Evolutionary conservation across 345 rosid species (phyloP).

Genomic region (Syzygium aqueum): DNA sequence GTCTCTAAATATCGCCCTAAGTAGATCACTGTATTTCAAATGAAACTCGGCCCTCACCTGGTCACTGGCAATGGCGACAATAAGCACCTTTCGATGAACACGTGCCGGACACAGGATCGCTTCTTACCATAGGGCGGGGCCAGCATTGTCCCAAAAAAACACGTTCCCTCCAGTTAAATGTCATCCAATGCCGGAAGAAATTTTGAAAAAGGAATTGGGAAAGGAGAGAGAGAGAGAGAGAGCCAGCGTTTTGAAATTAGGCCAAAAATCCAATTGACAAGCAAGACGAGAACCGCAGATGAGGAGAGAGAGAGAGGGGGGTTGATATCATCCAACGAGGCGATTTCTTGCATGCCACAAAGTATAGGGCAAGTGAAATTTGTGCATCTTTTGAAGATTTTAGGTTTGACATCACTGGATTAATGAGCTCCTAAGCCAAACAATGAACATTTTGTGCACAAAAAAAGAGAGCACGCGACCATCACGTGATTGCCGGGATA

Average conservation of each 20-base stretch:
- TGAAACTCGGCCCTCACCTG: not conserved
- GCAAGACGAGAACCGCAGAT: not conserved
- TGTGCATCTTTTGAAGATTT: not conserved
- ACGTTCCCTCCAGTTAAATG: too few species aligned
- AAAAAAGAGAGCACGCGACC: not conserved
- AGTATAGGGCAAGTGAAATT: not conserved
- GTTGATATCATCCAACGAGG: not conserved
- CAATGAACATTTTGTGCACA: not conserved
- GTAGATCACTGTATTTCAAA: not conserved
- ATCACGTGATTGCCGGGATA: not conserved
- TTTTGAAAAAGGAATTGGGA: not conserved
- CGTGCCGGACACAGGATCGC: not conserved
- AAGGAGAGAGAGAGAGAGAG: not conserved
- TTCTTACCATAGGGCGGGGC: not conserved
- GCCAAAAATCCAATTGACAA: not conserved
- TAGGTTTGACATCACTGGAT: not conserved
- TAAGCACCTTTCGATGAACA: not conserved
- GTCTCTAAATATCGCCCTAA: not conserved
- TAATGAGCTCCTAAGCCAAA: not conserved
- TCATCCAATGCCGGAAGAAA: not conserved
- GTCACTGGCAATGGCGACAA: not conserved
- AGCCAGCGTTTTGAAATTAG: not conserved
- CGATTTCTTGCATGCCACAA: not conserved
- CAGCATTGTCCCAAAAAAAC: too few species aligned
- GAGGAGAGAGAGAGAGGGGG: not conserved